phyloP scores from a whole-genome alignment of 176 grass and related monocot genomes.

The Miscanthus lutarioriparius region DNA sequence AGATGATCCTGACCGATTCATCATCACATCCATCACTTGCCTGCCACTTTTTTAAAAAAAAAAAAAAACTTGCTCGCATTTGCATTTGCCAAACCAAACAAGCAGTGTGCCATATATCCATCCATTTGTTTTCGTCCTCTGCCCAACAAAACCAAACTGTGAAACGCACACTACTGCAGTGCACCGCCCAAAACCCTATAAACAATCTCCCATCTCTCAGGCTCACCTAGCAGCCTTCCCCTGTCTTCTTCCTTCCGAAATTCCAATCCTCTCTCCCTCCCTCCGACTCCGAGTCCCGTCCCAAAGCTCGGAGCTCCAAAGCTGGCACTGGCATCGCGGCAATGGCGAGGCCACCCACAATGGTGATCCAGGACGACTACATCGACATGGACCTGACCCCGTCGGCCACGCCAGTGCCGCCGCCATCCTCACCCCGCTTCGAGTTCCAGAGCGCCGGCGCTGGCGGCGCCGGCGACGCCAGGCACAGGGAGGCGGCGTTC shows the following conservation, averaged over 20 bases:
- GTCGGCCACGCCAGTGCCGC: background rate
- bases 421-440: constrained; percentile 46
- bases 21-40: constrained; percentile 7
- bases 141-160: too few relatives aligned
- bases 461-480: background rate
- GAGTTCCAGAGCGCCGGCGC: constrained; percentile 56
- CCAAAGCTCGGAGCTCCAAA: background rate
- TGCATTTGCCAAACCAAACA: too few relatives aligned
- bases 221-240: background rate
- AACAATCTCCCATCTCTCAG: constrained; percentile 20
- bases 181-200: constrained; percentile 33
- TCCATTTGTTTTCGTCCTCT: too few relatives aligned
- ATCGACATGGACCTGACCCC: constrained; percentile 89
- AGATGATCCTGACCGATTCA: constrained; percentile 15
- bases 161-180: background rate
- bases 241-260: background rate
- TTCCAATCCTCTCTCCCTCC: background rate
- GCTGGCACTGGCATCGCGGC: background rate
- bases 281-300: too few relatives aligned
- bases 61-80: too few relatives aligned
- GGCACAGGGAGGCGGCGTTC: constrained; percentile 21
- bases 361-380: constrained; percentile 74
- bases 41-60: too few relatives aligned
- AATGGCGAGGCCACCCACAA: constrained; percentile 51
- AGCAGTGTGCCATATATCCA: too few relatives aligned